phyloP scores from a whole-genome alignment of 768 basidiomycete species.

The Suillus placidus region DNA sequence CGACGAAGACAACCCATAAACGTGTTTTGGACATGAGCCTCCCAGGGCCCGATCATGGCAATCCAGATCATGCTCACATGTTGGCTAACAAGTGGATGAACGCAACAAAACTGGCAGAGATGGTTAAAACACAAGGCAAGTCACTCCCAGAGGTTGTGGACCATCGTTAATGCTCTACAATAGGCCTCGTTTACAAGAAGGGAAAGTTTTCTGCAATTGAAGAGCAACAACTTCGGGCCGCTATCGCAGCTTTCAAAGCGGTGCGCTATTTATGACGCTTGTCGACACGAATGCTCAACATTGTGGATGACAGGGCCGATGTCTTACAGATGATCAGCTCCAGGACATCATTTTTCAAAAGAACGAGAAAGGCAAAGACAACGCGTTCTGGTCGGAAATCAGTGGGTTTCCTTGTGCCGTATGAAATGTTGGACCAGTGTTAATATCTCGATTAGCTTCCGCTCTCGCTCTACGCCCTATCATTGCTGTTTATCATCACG shows the following conservation, averaged over 20 bases:
- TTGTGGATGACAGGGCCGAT: conserved; percentile 44
- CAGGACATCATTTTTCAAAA: conserved; percentile 70
- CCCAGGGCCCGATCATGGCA: conserved; percentile 43
- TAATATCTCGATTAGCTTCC: conserved; percentile 47
- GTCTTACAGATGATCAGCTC: conserved; percentile 57
- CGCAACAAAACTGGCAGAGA: conserved; percentile 64
- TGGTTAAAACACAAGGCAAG: conserved; percentile 70
- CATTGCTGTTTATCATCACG: conserved; percentile 82
- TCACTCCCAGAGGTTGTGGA: not conserved
- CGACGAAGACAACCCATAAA: conserved; percentile 38
- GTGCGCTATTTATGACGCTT: conserved; percentile 41
- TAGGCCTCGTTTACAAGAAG: conserved; percentile 86
- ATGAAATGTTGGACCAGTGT: not conserved
- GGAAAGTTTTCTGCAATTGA: conserved; percentile 86
- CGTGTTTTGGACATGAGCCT: conserved; percentile 47
- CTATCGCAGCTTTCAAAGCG: conserved; percentile 63
- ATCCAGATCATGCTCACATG: conserved; percentile 63
- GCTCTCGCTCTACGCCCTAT: conserved; percentile 78
- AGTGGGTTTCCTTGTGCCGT: conserved; percentile 47
- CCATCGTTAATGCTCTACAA: conserved; percentile 9
- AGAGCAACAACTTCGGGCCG: conserved; percentile 62
- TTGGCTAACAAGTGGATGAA: conserved; percentile 83
- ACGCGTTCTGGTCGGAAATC: conserved; percentile 79
- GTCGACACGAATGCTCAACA: conserved; percentile 1
- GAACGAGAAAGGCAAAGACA: conserved; percentile 59